Percentiles rank a stretch among this genome's conserved stretches.
Conservation (phyloP, 257 asterid species). For the Solanum bulbocastanum region DNA sequence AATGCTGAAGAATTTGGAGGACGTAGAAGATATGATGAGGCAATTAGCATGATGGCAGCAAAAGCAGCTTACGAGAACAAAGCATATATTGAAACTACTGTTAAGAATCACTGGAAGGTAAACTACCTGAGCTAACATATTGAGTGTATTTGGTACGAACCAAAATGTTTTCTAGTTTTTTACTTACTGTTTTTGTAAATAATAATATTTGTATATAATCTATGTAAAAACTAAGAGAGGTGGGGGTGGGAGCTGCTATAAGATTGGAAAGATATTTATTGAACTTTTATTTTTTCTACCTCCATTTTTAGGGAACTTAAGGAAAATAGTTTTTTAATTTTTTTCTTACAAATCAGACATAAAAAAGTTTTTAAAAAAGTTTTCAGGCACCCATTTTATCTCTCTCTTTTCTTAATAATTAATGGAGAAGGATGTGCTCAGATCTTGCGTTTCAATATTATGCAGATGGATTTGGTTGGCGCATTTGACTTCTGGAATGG, state of each 20-base stretch:
- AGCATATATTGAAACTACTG: slow-evolving; percentile 20
- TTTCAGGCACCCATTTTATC: neutral
- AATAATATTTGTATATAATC: too few relatives aligned
- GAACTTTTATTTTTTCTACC: neutral
- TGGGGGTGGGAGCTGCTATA: neutral
- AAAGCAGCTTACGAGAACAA: slow-evolving; percentile 59
- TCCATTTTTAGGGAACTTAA: neutral
- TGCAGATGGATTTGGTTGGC: slow-evolving; percentile 41
- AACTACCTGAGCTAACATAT: neutral
- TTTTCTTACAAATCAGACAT: neutral
- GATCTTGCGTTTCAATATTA: neutral
- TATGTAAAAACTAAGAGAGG: too few relatives aligned
- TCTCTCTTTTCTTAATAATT: neutral
- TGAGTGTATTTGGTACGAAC: neutral
- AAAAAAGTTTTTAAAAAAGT: neutral
- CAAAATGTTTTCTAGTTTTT: neutral
- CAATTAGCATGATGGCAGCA: slow-evolving; percentile 51
- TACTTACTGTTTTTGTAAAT: neutral
- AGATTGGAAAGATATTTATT: neutral
- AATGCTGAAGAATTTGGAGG: slow-evolving; percentile 14
- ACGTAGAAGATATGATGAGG: slow-evolving; percentile 21
- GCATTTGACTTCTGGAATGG: slow-evolving; percentile 36
- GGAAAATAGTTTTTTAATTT: too few relatives aligned
- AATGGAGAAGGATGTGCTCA: neutral
- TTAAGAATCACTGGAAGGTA: slow-evolving; percentile 58